Base-by-base conservation (phyloP, 2,329 filamentous ascomycete species). In the Knufia fluminis region DNA sequence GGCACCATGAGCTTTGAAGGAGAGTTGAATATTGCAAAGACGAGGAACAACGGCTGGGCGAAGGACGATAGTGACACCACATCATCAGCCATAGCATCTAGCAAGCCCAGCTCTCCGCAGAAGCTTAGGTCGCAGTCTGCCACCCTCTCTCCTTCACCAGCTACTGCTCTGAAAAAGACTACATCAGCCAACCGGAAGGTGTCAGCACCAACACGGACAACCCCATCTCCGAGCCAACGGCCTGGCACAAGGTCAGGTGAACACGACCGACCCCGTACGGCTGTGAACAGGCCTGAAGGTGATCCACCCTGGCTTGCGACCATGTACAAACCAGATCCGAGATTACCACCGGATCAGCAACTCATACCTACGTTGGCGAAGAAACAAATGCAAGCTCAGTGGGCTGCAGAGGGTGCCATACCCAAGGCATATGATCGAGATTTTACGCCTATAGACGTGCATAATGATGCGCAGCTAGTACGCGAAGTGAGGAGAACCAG, bases 231-330 rank as follows among this genome's bases (percentile, higher is more conserved):
- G n/a, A 60, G 59, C 56, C 63, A 68, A 54, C 76, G 80, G 49
- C 79, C 81, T 3, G 81, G 78, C 57, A 83, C 81, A 14, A 77
- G 82, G 55, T 77, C 77, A 38, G 78, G 78, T 12, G 70, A 79
- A 20, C 66, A 66, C 55, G 75, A 59, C 40, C 66, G 71, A 24
- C 76, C 72, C 45, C 66, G 64, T 52, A 80, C 76, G 61, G 66
- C 74, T 60, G 63, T 75, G 66, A 79, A 87, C 62, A 79, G 82
- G 36, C 90, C 90, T 0, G 92, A 97, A 71, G 92, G 92, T 17
- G 91, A 97, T 48, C 89, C 92, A 8, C 92, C 92, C 46, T 98
- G 92, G 92, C 79, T 97, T 68, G 79, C 92, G 40, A 86, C 85
- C 19, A 88, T 94, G 68, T 98, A 96, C 68, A 94, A 94, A 62